A percentile compares a stretch with the other conserved stretches of the same genome.
phyloP scores from a whole-genome alignment of 2,329 filamentous ascomycete species.

The Hymenoscyphus salicellus region DNA sequence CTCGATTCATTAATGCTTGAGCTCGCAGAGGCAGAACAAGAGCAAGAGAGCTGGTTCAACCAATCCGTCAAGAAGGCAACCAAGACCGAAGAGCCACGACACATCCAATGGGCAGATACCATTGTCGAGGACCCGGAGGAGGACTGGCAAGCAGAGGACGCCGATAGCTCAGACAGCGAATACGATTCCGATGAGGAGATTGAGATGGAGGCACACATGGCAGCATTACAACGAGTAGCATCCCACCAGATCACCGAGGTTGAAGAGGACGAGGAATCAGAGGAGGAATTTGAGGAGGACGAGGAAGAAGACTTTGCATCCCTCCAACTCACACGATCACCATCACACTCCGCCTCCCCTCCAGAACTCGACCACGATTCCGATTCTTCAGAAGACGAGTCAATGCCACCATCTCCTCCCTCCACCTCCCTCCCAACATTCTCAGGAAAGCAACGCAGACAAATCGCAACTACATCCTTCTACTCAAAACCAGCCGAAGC shows the following conservation, averaged over 20 bases:
- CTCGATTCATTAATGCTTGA: constrained; percentile 91
- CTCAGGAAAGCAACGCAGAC: constrained; percentile 51
- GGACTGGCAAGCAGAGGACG: constrained; percentile 66
- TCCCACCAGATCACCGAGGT: constrained; percentile 37
- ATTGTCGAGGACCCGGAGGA: constrained; percentile 71
- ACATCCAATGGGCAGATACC: constrained; percentile 83
- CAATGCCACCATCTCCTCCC: constrained; percentile 58
- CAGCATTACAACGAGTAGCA: constrained; percentile 47
- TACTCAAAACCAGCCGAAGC: constrained; percentile 31
- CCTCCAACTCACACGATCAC: constrained; percentile 65
- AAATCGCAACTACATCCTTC: constrained; percentile 42
- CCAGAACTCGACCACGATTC: constrained; percentile 70
- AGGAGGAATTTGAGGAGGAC: constrained; percentile 41
- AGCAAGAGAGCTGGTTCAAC: constrained; percentile 98
- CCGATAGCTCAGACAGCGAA: constrained; percentile 47
- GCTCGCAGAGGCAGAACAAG: constrained; percentile 87
- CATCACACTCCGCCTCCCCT: constrained; percentile 58
- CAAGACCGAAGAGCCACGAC: constrained; percentile 55
- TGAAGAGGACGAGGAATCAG: constrained; percentile 32
- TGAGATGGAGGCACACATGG: constrained; percentile 52
- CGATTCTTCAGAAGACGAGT: constrained; percentile 66
- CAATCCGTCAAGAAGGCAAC: constrained; percentile 79
- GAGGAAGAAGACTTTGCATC: constrained; percentile 62
- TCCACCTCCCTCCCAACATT: constrained; percentile 54
- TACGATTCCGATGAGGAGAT: constrained; percentile 54